These are phyloP conservation scores for Cyberlindnera amylophila DNA, from an alignment of 805 yeast species.

Conservation along the genomic window DNA sequence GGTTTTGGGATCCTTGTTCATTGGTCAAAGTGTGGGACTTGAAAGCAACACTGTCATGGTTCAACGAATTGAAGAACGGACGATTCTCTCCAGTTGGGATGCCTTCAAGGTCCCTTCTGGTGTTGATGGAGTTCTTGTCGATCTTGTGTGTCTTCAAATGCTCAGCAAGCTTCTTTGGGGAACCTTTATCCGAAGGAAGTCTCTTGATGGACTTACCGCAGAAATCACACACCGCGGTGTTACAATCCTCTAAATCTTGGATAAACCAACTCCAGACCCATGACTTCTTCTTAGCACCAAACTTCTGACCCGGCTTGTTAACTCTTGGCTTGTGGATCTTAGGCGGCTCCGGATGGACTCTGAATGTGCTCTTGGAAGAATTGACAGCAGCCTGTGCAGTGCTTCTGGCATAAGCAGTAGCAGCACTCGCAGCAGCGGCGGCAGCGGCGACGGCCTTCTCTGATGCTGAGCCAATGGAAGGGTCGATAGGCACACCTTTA, in stretches of 20 bases:
- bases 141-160: conserved; percentile 54
- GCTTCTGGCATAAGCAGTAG: conserved; percentile 13
- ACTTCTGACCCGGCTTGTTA: conserved; percentile 51
- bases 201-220: conserved; percentile 49
- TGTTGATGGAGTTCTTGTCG: conserved; percentile 36
- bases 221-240: conserved; percentile 50
- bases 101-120: conserved; percentile 30
- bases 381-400: conserved; percentile 25
- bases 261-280: conserved; percentile 65
- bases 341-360: conserved; percentile 1
- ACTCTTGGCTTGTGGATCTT: conserved; percentile 26
- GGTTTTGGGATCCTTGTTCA: neutral
- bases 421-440: conserved; percentile 17
- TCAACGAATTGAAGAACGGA: conserved; percentile 31
- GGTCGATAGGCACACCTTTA: conserved; percentile 24
- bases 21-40: conserved; percentile 11
- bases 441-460: conserved; percentile 14
- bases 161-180: conserved; percentile 56
- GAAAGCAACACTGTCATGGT: conserved; percentile 8
- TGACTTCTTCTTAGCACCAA: conserved; percentile 57
- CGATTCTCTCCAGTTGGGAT: conserved; percentile 10
- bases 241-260: conserved; percentile 45
- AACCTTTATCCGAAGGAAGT: conserved; percentile 50
- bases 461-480: conserved; percentile 20
- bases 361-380: conserved; percentile 11